phyloP scores from a whole-genome alignment of 345 rosid genomes.

The Raphanus raphanistrum region DNA sequence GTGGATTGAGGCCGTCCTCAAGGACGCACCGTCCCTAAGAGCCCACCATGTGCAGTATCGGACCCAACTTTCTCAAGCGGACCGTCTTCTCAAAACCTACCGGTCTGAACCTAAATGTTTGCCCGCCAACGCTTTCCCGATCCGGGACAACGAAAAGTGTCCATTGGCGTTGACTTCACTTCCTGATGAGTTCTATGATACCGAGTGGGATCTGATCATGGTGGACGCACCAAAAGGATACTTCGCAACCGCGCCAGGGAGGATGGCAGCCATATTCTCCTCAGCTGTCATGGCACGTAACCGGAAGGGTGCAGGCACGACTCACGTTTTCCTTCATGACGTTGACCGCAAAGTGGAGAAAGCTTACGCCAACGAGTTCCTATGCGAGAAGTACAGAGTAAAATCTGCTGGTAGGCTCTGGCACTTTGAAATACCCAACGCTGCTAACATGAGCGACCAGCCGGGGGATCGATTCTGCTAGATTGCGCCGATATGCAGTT shows the following conservation, averaged over 20 bases:
- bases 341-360: constrained; percentile 71
- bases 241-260: constrained; percentile 64
- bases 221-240: constrained; percentile 84
- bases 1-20: constrained; percentile 57
- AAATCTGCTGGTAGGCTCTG: constrained; percentile 57
- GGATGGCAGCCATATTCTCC: constrained; percentile 85
- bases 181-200: constrained; percentile 78
- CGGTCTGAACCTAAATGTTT: constrained; percentile 47
- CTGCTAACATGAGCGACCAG: constrained; percentile 38
- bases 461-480: constrained; percentile 59
- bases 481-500: constrained; percentile 2
- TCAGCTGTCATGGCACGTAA: constrained; percentile 75
- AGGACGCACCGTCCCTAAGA: constrained; percentile 45
- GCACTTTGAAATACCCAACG: constrained; percentile 76
- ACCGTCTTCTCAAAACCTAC: constrained; percentile 45
- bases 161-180: constrained; percentile 60
- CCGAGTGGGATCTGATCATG: constrained; percentile 86
- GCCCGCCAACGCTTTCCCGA: constrained; percentile 52
- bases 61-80: constrained; percentile 59
- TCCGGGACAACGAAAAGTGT: constrained; percentile 56
- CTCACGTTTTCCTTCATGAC: constrained; percentile 75
- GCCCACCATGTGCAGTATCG: constrained; percentile 69
- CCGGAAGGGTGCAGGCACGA: constrained; percentile 64
- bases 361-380: constrained; percentile 58
- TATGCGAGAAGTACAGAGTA: constrained; percentile 56